phyloP scores from a whole-genome alignment of 2,329 filamentous ascomycete species.

The Didymella lethalis region DNA sequence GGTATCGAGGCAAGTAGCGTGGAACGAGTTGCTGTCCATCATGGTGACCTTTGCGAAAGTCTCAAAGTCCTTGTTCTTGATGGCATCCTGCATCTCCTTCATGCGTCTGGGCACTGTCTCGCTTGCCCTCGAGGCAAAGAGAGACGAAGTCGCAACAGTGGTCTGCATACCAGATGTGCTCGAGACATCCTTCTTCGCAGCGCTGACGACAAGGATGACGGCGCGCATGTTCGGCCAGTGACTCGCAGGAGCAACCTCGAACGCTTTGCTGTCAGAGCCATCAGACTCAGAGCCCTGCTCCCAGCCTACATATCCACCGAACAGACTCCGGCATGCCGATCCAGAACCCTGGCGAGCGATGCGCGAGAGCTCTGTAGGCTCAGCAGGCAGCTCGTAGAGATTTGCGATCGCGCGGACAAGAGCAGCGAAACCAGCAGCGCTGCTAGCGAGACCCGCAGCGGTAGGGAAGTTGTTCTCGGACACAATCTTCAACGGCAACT shows the following conservation, averaged over 20 bases:
- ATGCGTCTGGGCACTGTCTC: slow-evolving; percentile 84
- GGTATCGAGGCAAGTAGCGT: slow-evolving; percentile 92
- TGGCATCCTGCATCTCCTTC: slow-evolving; percentile 82
- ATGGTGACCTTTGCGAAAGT: slow-evolving; percentile 90
- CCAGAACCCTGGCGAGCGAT: slow-evolving; percentile 95
- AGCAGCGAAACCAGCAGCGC: slow-evolving; percentile 71
- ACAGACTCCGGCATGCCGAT: slow-evolving; percentile 90
- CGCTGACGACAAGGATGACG: slow-evolving; percentile 87
- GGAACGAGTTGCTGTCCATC: slow-evolving; percentile 97
- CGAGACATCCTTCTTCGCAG: slow-evolving; percentile 93
- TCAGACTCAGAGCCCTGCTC: slow-evolving; percentile 77
- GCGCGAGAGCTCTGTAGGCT: slow-evolving; percentile 81
- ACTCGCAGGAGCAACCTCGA: slow-evolving; percentile 83
- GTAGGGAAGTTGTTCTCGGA: slow-evolving; percentile 99
- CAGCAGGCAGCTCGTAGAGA: slow-evolving; percentile 84
- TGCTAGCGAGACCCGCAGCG: slow-evolving; percentile 80
- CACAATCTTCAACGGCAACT: slow-evolving; percentile 81
- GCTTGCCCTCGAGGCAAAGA: slow-evolving; percentile 80
- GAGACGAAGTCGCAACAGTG: slow-evolving; percentile 87
- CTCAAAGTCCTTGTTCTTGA: slow-evolving; percentile 80
- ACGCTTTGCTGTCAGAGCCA: slow-evolving; percentile 85
- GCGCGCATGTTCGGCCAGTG: slow-evolving; percentile 98
- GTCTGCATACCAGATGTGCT: slow-evolving; percentile 97
- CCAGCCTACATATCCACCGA: slow-evolving; percentile 97
- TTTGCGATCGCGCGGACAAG: slow-evolving; percentile 86